These are phyloP conservation scores for Penicillium psychrosexuale DNA, from an alignment of 2,329 filamentous ascomycete species.

Conservation along the genomic window DNA sequence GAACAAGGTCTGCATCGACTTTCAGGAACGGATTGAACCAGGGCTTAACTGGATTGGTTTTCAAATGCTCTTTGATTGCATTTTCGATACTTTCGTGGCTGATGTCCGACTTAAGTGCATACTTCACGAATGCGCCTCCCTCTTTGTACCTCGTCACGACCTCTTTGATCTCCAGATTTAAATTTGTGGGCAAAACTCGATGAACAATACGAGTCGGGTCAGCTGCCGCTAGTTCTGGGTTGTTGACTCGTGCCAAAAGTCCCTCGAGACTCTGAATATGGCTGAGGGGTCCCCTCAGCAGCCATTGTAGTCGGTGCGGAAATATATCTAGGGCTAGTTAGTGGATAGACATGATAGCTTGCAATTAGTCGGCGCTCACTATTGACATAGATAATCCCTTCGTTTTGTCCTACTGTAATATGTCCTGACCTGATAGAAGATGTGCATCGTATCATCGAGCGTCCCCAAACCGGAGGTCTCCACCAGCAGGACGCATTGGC, in stretches of 20 bases:
- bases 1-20: conserved; percentile 70
- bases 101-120: conserved; percentile 55
- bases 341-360: conserved; percentile 5
- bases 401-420: conserved; percentile 70
- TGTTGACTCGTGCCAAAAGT: conserved; percentile 52
- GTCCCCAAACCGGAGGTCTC: conserved; percentile 15
- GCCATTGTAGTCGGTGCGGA: conserved; percentile 69
- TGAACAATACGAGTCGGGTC: conserved; percentile 56
- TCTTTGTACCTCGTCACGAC: conserved; percentile 84
- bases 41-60: conserved; percentile 70
- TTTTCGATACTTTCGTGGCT: conserved; percentile 57
- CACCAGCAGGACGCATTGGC: conserved; percentile 3
- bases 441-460: conserved; percentile 39
- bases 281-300: conserved; percentile 53
- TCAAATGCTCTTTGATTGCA: conserved; percentile 61
- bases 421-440: conserved; percentile 69
- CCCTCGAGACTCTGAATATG: conserved; percentile 46
- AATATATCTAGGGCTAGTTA: conserved; percentile 64
- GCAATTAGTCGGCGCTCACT: conserved; percentile 53
- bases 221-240: conserved; percentile 51
- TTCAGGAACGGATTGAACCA: conserved; percentile 83
- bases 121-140: conserved; percentile 90
- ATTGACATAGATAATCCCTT: conserved; percentile 86
- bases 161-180: conserved; percentile 70
- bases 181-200: conserved; percentile 60